These are phyloP conservation scores for Salisapilia sapeloensis DNA, from an alignment of 352 stramenopile species.

Conservation along the genomic window DNA sequence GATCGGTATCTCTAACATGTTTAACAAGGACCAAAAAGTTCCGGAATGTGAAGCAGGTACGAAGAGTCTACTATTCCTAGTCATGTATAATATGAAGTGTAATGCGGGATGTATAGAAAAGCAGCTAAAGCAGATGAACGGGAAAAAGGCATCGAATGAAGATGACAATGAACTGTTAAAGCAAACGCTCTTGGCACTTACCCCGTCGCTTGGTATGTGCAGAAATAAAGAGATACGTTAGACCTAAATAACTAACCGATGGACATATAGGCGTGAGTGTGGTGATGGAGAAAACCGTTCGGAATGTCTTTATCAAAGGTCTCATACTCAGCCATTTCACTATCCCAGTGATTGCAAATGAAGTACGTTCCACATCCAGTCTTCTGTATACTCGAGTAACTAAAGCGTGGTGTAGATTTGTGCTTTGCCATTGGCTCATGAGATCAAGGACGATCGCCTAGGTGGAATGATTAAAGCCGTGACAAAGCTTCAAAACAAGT, in stretches of 20 bases:
- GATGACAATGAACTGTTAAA: conserved; percentile 1
- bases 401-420: not conserved
- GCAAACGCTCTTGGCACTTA: not conserved
- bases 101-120: too few relatives aligned
- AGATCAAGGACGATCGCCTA: not conserved
- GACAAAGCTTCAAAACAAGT: not conserved
- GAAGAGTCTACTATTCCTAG: too few relatives aligned
- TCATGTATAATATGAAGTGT: too few relatives aligned
- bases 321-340: conserved; percentile 30
- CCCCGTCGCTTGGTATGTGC: not conserved
- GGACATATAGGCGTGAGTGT: too few relatives aligned
- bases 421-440: not conserved
- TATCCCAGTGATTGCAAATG: conserved; percentile 23
- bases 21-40: conserved; percentile 4
- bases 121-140: not conserved
- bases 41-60: conserved; percentile 18
- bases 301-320: conserved; percentile 23
- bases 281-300: too few relatives aligned
- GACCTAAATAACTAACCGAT: conserved; percentile 3
- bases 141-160: conserved; percentile 2
- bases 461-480: not conserved
- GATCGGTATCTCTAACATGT: not conserved
- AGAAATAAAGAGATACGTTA: conserved; percentile 5
- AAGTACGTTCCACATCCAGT: conserved; percentile 12
- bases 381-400: not conserved